Base-by-base conservation (phyloP, 1,284 basidiomycete genomes). In the Rhodotorula sp. region DNA sequence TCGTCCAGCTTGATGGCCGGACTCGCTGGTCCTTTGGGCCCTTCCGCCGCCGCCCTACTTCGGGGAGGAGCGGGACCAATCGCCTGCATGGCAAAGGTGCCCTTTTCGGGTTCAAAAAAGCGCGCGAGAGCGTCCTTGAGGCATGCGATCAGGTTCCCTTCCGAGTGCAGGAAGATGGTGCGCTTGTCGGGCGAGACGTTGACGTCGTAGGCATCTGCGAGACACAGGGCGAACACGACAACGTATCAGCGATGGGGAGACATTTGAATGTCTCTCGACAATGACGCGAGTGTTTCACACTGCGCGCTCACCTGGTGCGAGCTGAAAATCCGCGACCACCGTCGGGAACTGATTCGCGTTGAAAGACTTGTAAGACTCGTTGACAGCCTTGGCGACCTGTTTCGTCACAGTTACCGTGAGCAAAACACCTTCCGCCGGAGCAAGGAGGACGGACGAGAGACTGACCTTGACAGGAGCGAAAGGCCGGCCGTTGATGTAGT, bases 141-240 rank as follows among this genome's bases (percentile, higher is more conserved):
- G 0, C 88, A 87, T 31, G 88, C 84, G 2, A 98, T 85, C 10
- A 99, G 82, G 70, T 90, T 90, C 7, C 85, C 85, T 80, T 99
- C 97, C 79, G 89, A 89, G 79, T 98, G 94, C 16, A 99, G 80
- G 66, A 97, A 89, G 50, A 99, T 90, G 0, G 93, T 97, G 8
- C 97, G 86, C 80, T 99, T 99, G 82, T 99, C 97, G 0, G 97
- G 95, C 76, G 89, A 93, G 72, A 99, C 91, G 77, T 99, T 99
- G 79, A 99, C 89, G 79, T 99, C 97, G 78, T 91, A 93, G 1
- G 88, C 85, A 71, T 90, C 92, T 93, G 60, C 7, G 38, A 43
- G 38, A 7, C 38, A 12, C 34, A n/a, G 34, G 7, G 34, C 34
- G 34, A 34, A 34, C n/a, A n/a, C n/a, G 34, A 34, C 7, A 34